Evolutionary conservation across 2,329 filamentous ascomycete species (phyloP).

Genomic region (Colletotrichum spaethianum): DNA sequence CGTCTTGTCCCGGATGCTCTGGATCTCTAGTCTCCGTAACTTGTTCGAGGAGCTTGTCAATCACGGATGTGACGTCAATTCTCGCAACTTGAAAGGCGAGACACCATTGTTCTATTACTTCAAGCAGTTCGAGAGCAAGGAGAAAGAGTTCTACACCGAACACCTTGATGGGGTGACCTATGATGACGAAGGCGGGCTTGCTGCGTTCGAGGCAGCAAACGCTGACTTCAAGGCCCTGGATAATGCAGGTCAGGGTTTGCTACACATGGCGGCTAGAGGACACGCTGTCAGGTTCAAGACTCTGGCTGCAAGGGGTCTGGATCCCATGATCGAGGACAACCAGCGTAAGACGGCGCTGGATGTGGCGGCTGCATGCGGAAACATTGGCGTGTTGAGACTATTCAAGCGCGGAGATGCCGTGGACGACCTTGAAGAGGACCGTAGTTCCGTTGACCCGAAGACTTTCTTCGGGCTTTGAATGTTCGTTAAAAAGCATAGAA

Average conservation of each 20-base stretch:
- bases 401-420: constrained; percentile 43
- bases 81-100: constrained; percentile 45
- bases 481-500: too few relatives aligned
- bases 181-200: constrained; percentile 11
- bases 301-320: constrained; percentile 47
- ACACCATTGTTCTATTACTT: constrained; percentile 45
- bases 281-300: constrained; percentile 43
- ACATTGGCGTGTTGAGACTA: constrained; percentile 46
- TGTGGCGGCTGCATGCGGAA: constrained; percentile 50
- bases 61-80: constrained; percentile 45
- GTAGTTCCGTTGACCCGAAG: background rate
- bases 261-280: constrained; percentile 49
- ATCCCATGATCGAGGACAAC: constrained; percentile 49
- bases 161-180: background rate
- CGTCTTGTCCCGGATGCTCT: constrained; percentile 36
- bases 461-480: background rate
- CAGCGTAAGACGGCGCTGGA: constrained; percentile 50
- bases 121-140: background rate
- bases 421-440: background rate
- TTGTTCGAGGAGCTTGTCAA: constrained; percentile 42
- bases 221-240: constrained; percentile 48
- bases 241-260: constrained; percentile 45
- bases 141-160: too few relatives aligned
- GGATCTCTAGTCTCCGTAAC: background rate
- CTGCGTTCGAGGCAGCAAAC: constrained; percentile 42